These are phyloP conservation scores for Penicillium waksmanii DNA, from an alignment of 495 filamentous ascomycete genomes.

Conservation along the genomic window DNA sequence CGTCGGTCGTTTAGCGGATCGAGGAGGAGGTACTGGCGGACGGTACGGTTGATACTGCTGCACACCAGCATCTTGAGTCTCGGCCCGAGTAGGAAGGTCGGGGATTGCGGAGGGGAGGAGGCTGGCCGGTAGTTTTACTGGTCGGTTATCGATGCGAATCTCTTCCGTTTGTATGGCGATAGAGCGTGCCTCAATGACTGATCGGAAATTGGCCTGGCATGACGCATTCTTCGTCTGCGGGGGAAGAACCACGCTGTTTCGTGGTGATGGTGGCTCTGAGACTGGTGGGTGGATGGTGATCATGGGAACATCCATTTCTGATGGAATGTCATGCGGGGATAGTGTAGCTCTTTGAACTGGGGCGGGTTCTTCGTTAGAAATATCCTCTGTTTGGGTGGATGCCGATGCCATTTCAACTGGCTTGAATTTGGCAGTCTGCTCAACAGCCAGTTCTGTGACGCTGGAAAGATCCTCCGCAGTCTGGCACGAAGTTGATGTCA, in stretches of 20 bases:
- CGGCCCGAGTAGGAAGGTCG: conserved; percentile 35
- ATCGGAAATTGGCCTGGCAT: conserved; percentile 53
- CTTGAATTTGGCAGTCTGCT: conserved; percentile 6
- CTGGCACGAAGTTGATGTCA: conserved; percentile 75
- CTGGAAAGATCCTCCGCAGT: conserved; percentile 68
- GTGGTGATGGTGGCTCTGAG: conserved; percentile 66
- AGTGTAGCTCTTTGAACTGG: conserved; percentile 13
- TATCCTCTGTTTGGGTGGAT: conserved; percentile 72
- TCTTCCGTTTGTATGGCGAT: conserved; percentile 83
- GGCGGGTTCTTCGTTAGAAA: neutral
- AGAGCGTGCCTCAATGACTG: conserved; percentile 45
- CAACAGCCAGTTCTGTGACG: conserved; percentile 46
- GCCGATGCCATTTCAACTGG: conserved; percentile 49
- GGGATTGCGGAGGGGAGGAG: conserved; percentile 71
- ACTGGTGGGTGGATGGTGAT: conserved; percentile 69
- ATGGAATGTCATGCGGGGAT: conserved; percentile 25
- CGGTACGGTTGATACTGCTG: conserved; percentile 37
- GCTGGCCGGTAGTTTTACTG: conserved; percentile 73
- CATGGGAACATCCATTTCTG: conserved; percentile 55
- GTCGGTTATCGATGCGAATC: conserved; percentile 75
- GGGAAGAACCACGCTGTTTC: conserved; percentile 61
- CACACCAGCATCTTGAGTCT: conserved; percentile 22
- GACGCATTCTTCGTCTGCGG: conserved; percentile 65
- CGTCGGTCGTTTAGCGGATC: conserved; percentile 27
- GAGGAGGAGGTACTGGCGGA: conserved; percentile 40